Percentiles rank a stretch among this genome's conserved stretches.
phyloP scores from a whole-genome alignment of 345 rosid species.

The Barbarea vulgaris region DNA sequence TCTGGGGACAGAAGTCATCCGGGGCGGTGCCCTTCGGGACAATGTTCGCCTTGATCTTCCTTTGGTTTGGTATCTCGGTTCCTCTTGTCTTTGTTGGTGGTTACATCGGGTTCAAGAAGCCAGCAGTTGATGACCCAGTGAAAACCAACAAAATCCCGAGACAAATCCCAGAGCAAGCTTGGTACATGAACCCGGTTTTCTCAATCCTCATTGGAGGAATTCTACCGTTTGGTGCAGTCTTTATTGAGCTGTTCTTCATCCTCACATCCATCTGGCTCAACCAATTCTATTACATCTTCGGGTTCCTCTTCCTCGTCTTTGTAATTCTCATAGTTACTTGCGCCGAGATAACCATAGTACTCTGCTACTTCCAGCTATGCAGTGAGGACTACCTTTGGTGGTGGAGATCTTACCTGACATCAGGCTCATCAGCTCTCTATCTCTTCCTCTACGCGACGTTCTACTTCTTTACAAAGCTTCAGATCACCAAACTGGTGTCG shows the following conservation, averaged over 20 bases:
- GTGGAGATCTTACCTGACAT: slow-evolving; percentile 90
- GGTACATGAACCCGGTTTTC: slow-evolving; percentile 88
- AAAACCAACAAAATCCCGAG: slow-evolving; percentile 87
- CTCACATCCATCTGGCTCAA: slow-evolving; percentile 92
- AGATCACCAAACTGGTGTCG: slow-evolving; percentile 79
- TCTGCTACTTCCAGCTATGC: slow-evolving; percentile 89
- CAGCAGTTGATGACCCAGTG: slow-evolving; percentile 75
- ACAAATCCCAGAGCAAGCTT: slow-evolving; percentile 87
- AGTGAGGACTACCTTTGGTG: slow-evolving; percentile 89
- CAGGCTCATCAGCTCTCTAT: slow-evolving; percentile 79
- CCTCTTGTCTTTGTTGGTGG: slow-evolving; percentile 75
- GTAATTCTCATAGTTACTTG: slow-evolving; percentile 72
- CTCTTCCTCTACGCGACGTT: slow-evolving; percentile 82
- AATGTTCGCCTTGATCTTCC: slow-evolving; percentile 72
- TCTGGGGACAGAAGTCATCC: slow-evolving; percentile 88
- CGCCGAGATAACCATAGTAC: slow-evolving; percentile 76
- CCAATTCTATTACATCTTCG: slow-evolving; percentile 88
- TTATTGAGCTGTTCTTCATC: slow-evolving; percentile 87
- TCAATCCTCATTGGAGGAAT: slow-evolving; percentile 82
- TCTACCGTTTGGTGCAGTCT: slow-evolving; percentile 89
- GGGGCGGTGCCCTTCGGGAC: slow-evolving; percentile 92
- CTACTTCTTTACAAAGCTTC: slow-evolving; percentile 90
- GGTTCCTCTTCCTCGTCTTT: slow-evolving; percentile 81
- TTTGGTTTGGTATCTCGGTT: slow-evolving; percentile 89
- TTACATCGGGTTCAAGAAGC: slow-evolving; percentile 76